Evolutionary conservation across 148 eudicot genomes (phyloP), one percentile per base, ranked within the genome.

Genomic region (Hydrangea macrophylla): DNA sequence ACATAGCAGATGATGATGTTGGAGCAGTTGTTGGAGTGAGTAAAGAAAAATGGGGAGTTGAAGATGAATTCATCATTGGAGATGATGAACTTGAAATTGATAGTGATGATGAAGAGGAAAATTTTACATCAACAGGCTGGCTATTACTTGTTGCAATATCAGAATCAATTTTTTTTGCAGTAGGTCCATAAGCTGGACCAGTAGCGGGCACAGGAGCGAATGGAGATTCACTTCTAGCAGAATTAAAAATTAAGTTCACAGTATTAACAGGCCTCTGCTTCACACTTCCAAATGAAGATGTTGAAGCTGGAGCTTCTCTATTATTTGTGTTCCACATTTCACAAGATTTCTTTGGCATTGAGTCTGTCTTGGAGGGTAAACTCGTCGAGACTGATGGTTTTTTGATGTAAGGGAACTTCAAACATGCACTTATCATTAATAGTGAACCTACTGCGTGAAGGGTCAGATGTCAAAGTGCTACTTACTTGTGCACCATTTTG

Each of bases 181-280:
- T 39, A 40, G 51, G 15, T 39, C 39, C 60, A 58, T 68, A 56
- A 24, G 68, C 58, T 57, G 79, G 63, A 75, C 68, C 54, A 58
- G 55, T 42, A 33, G 69, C 50, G 7, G 68, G 56, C 31, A 37
- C 44, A 27, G 55, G 53, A 58, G 76, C 50, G 58, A 67, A 69
- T 64, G 74, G 66, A 75, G 69, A 53, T 74, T 78, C 71, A 56
- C 67, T 67, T 37, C 62, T 69, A 59, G 58, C 65, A 27, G 76
- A 73, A 35, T 48, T 73, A 40, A 69, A 22, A 22, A 51, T 59
- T 42, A 73, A 58, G 76, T 65, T 79, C 61, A 67, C 78, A 59
- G 69, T 58, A 44, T 53, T 59, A 45, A 48, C 24, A 40, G 64
- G 24, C 23, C 55, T 36, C 42, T 73, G 75, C 48, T 78, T 58